Evolutionary conservation across 2,329 filamentous ascomycete genomes (phyloP).

Genomic region (Xylaria sp.): DNA sequence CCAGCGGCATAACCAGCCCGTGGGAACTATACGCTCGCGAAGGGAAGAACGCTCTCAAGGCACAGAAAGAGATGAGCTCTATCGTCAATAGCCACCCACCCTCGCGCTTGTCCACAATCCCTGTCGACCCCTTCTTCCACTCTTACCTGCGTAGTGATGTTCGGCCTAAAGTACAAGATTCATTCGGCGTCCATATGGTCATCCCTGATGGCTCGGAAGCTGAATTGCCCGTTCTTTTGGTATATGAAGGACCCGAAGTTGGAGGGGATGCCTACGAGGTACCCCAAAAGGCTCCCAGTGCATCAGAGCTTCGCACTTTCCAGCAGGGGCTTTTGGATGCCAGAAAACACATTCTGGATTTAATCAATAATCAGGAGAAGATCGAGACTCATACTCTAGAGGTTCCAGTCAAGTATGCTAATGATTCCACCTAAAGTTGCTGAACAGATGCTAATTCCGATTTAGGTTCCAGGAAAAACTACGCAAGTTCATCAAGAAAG

Average conservation of each 20-base stretch:
- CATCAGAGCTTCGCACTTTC: constrained; percentile 64
- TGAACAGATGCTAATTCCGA: constrained; percentile 44
- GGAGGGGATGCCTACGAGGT: constrained; percentile 61
- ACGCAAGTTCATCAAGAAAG: constrained; percentile 71
- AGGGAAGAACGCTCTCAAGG: constrained; percentile 82
- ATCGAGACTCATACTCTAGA: constrained; percentile 64
- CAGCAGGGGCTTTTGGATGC: constrained; percentile 67
- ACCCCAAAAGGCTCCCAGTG: constrained; percentile 63
- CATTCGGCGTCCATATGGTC: constrained; percentile 78
- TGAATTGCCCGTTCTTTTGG: constrained; percentile 73
- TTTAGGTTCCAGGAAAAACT: constrained; percentile 71
- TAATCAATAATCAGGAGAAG: constrained; percentile 69
- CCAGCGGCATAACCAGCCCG: constrained; percentile 74
- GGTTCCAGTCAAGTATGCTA: constrained; percentile 65
- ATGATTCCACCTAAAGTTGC: not conserved
- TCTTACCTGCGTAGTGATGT: constrained; percentile 75
- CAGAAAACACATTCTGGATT: constrained; percentile 65
- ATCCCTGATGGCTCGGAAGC: constrained; percentile 72
- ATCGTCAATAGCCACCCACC: constrained; percentile 81
- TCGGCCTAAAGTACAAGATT: constrained; percentile 70
- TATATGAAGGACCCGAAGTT: constrained; percentile 75
- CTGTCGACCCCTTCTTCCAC: constrained; percentile 83
- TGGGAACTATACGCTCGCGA: constrained; percentile 93
- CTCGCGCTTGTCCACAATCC: constrained; percentile 72
- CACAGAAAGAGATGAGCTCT: constrained; percentile 78